phyloP scores from a whole-genome alignment of 2,329 filamentous ascomycete species.

The Lasiodiplodia gonubiensis region DNA sequence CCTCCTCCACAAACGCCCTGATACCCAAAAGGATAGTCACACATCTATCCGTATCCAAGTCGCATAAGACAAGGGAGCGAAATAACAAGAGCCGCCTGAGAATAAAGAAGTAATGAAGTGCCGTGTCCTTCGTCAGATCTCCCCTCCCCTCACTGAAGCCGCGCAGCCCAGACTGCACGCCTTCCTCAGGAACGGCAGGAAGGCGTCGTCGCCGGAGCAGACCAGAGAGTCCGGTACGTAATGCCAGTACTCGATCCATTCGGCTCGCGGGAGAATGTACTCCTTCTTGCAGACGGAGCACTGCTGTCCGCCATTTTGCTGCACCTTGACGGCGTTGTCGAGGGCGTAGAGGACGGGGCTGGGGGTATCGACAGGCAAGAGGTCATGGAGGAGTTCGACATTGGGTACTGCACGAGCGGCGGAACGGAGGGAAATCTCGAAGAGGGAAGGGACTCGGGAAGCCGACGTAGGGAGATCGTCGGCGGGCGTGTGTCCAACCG shows the following conservation, averaged over 20 bases:
- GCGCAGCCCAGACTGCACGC: conserved; percentile 28
- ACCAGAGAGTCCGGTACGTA: conserved; percentile 24
- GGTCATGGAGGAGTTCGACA: conserved; percentile 3
- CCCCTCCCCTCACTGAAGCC: conserved; percentile 19
- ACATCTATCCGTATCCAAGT: neutral
- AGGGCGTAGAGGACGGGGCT: conserved; percentile 7
- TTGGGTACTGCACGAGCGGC: conserved; percentile 18
- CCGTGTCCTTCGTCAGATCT: neutral
- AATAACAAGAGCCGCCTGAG: neutral
- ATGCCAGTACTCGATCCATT: conserved; percentile 34
- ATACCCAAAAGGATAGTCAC: neutral
- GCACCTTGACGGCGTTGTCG: neutral
- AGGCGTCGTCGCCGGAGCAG: conserved; percentile 19
- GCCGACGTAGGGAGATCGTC: conserved; percentile 13
- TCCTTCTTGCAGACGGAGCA: conserved; percentile 28
- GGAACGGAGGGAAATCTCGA: conserved; percentile 41
- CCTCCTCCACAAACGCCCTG: neutral
- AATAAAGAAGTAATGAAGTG: neutral
- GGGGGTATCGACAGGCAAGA: conserved; percentile 19
- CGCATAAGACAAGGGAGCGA: neutral
- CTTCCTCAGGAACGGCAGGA: conserved; percentile 28
- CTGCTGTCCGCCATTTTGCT: conserved; percentile 8
- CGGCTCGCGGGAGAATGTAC: conserved; percentile 30
- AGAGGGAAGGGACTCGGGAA: conserved; percentile 40
- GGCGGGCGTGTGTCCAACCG: conserved; percentile 13